Evolutionary conservation across 352 stramenopile species (phyloP).

Genomic region (Phytophthora citricola): DNA sequence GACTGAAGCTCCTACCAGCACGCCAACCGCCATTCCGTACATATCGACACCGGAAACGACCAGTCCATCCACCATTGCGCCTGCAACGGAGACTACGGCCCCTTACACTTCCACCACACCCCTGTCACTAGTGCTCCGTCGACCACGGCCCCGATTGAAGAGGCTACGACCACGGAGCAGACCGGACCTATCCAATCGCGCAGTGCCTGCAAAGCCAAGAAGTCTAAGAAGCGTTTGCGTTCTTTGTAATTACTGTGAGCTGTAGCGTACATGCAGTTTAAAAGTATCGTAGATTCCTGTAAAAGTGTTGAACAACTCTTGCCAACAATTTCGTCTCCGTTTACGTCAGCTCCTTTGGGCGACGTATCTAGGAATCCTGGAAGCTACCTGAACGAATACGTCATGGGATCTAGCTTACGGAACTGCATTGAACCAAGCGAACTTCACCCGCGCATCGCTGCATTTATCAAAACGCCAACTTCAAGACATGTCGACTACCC

Average conservation of each 20-base stretch:
- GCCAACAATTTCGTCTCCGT: no score
- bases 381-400: not conserved
- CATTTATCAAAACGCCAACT: not conserved
- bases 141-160: not conserved
- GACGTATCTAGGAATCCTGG: not conserved
- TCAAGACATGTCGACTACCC: not conserved
- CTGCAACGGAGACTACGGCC: constrained; percentile 5
- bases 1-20: constrained; percentile 10
- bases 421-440: not conserved
- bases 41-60: constrained; percentile 3
- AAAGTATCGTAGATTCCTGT: constrained; percentile 11
- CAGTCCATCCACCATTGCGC: constrained; percentile 6
- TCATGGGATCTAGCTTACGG: not conserved
- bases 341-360: not conserved
- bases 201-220: constrained; percentile 33
- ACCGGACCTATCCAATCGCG: not conserved
- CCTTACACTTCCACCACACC: constrained; percentile 12
- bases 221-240: constrained; percentile 29
- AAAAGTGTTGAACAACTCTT: no score
- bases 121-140: constrained; percentile 7
- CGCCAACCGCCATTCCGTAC: constrained; percentile 11
- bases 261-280: constrained; percentile 8
- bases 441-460: no score
- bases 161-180: constrained; percentile 10
- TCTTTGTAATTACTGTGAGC: constrained; percentile 18